A percentile compares a stretch with the other conserved stretches of the same genome.
Evolutionary conservation across 257 asterid genomes (phyloP).

Genomic region (Pogostemon cablin): DNA sequence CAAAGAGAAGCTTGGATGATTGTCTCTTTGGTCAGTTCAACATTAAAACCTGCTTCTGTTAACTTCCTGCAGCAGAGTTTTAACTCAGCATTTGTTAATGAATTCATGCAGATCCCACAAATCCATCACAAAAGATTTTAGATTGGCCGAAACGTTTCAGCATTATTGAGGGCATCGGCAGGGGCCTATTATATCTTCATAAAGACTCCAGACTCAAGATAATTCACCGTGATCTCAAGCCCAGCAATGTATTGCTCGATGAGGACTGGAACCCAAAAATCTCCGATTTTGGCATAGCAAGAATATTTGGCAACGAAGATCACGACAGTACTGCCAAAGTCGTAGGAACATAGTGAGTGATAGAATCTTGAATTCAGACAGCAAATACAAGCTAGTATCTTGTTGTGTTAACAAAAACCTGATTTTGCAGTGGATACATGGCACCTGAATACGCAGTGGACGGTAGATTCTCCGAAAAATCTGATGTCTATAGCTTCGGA

Average conservation of each 20-base stretch:
- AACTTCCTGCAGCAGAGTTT: too few relatives aligned
- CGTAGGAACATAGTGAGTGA: constrained; percentile 62
- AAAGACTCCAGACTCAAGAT: constrained; percentile 56
- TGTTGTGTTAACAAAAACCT: not conserved
- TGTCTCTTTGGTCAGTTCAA: constrained; percentile 42
- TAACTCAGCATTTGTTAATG: not conserved
- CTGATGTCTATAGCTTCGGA: constrained; percentile 57
- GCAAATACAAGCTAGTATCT: too few relatives aligned
- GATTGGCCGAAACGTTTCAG: constrained; percentile 48
- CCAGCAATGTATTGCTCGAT: constrained; percentile 55
- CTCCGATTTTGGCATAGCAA: constrained; percentile 66
- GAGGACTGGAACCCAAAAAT: constrained; percentile 53
- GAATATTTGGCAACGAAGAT: constrained; percentile 49
- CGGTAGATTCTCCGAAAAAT: constrained; percentile 52
- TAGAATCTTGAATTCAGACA: not conserved
- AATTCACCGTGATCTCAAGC: constrained; percentile 61
- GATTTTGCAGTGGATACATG: constrained; percentile 56
- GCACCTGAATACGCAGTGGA: constrained; percentile 64
- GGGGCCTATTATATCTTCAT: constrained; percentile 65
- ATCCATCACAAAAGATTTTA: constrained; percentile 32
- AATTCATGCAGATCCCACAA: constrained; percentile 1
- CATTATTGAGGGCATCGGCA: constrained; percentile 52
- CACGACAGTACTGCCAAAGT: constrained; percentile 51
- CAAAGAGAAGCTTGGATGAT: constrained; percentile 42
- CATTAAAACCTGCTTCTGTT: not conserved